phyloP scores from a whole-genome alignment of 169 alveolate genomes.

The Hepatocystis sp. region DNA sequence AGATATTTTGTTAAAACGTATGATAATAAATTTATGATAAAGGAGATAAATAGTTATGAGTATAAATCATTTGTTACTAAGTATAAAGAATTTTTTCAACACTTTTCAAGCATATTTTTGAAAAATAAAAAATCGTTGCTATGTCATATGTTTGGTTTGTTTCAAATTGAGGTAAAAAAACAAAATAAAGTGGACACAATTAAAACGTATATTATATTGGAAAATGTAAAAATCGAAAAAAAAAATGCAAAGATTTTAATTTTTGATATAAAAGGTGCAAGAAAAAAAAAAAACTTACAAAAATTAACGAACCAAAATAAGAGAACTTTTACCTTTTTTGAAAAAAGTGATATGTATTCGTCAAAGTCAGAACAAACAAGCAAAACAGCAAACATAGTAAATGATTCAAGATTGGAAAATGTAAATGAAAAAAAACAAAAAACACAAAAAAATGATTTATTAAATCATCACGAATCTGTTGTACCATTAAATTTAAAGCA shows the following conservation, averaged over 20 bases:
- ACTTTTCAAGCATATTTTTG: conserved; percentile 46
- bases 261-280: conserved; percentile 74
- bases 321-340: conserved; percentile 24
- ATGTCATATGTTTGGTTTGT: conserved; percentile 57
- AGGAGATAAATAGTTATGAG: conserved; percentile 65
- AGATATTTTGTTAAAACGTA: conserved; percentile 57
- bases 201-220: conserved; percentile 53
- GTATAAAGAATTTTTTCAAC: conserved; percentile 69
- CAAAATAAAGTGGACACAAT: conserved; percentile 27
- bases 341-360: conserved; percentile 17
- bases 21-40: conserved; percentile 54
- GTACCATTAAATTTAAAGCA: conserved; percentile 26
- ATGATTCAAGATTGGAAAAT: too few species aligned
- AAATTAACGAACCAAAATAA: conserved; percentile 47
- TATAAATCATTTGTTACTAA: conserved; percentile 60
- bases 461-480: conserved; percentile 25
- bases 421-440: conserved; percentile 25
- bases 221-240: conserved; percentile 51
- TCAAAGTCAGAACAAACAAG: too few species aligned
- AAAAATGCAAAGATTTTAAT: conserved; percentile 53
- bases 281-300: conserved; percentile 70
- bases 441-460: conserved; percentile 3
- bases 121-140: conserved; percentile 30
- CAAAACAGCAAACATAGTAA: too few species aligned
- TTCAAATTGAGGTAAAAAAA: conserved; percentile 55